Evolutionary conservation across 139 green algal genomes (phyloP).

Genomic region (Astrephomene gubernaculifera): DNA sequence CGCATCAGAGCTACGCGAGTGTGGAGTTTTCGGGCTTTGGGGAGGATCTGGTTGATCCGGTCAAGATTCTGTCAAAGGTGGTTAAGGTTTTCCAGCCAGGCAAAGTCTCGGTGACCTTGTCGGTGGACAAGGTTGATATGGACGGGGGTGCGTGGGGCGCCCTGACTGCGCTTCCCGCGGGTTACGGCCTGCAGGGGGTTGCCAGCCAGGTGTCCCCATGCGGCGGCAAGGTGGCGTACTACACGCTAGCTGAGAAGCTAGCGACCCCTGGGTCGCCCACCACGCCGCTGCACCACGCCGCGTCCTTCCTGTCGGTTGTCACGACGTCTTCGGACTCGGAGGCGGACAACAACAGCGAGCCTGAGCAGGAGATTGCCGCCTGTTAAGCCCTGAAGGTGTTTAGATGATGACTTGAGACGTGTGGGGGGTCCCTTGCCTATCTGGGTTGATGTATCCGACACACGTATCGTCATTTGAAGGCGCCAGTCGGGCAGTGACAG

Average conservation of each 20-base stretch:
- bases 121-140: slow-evolving; percentile 52
- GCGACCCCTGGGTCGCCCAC: slow-evolving; percentile 32
- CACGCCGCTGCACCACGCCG: slow-evolving; percentile 48
- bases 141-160: slow-evolving; percentile 46
- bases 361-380: slow-evolving; percentile 9
- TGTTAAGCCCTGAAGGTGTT: not conserved
- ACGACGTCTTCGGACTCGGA: slow-evolving; percentile 37
- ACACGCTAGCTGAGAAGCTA: slow-evolving; percentile 54
- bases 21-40: slow-evolving; percentile 88
- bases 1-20: slow-evolving; percentile 91
- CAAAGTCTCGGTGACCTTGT: slow-evolving; percentile 61
- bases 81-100: slow-evolving; percentile 68
- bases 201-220: slow-evolving; percentile 59
- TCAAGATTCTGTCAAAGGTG: slow-evolving; percentile 50
- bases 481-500: too few species aligned
- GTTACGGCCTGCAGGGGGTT: slow-evolving; percentile 55
- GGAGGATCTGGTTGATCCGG: slow-evolving; percentile 46
- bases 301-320: slow-evolving; percentile 55
- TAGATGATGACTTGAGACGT: too few species aligned
- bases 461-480: too few species aligned
- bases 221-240: slow-evolving; percentile 63
- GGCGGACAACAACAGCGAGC: slow-evolving; percentile 38
- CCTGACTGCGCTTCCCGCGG: slow-evolving; percentile 41
- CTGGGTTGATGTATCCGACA: too few species aligned
- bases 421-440: too few species aligned